Conservation (phyloP, 1,284 basidiomycete species). For the Fomitopsis betulina region DNA sequence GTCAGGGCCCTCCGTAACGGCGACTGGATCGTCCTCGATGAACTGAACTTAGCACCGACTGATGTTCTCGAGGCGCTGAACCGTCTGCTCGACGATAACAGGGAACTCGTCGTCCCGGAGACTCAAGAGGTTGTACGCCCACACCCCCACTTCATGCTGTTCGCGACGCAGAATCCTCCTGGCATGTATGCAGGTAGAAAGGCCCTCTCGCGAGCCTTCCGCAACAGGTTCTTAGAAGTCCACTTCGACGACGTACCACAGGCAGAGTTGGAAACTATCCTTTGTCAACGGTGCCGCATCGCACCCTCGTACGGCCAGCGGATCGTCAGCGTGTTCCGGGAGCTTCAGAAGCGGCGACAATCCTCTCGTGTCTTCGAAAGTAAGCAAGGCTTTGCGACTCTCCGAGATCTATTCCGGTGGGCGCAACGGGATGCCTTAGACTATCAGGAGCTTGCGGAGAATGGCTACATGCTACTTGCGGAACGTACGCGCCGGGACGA, state of each 20-base stretch:
- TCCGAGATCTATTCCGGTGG: constrained; percentile 98
- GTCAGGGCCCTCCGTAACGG: constrained; percentile 91
- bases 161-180: constrained; percentile 97
- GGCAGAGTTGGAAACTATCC: constrained; percentile 88
- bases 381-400: constrained; percentile 94
- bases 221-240: constrained; percentile 98
- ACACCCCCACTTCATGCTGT: constrained; percentile 96
- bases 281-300: constrained; percentile 85
- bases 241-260: constrained; percentile 98
- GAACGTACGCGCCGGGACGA: constrained; percentile 85
- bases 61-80: constrained; percentile 98
- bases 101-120: constrained; percentile 94
- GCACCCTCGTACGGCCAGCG: constrained; percentile 89
- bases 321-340: constrained; percentile 91
- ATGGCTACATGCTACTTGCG: constrained; percentile 97
- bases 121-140: constrained; percentile 94
- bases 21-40: constrained; percentile 98
- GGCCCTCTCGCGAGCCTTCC: constrained; percentile 91
- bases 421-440: constrained; percentile 85
- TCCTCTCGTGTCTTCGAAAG: constrained; percentile 94
- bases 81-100: constrained; percentile 94
- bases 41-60: constrained; percentile 96
- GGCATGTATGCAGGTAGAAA: constrained; percentile 98
- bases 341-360: constrained; percentile 91
- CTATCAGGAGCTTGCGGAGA: constrained; percentile 91